These are phyloP conservation scores for Urochloa ruziziensis DNA, from an alignment of 176 grass and related monocot genomes.

Conservation along the genomic window DNA sequence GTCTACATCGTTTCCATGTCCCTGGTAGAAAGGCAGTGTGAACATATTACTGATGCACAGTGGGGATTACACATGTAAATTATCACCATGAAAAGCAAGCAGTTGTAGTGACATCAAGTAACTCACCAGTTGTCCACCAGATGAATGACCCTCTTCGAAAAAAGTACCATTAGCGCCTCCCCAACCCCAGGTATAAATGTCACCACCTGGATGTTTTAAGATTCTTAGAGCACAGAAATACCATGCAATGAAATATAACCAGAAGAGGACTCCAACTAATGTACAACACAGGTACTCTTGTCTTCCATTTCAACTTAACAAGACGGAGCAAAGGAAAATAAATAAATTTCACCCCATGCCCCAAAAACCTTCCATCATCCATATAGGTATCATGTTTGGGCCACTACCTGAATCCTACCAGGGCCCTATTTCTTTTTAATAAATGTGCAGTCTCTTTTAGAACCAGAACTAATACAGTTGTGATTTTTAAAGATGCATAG, in stretches of 20 bases:
- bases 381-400: background rate
- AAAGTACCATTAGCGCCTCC: constrained; percentile 89
- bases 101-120: constrained; percentile 14
- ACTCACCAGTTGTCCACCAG: constrained; percentile 87
- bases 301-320: background rate
- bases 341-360: background rate
- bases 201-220: constrained; percentile 58
- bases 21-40: constrained; percentile 41
- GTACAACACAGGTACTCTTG: background rate
- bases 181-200: constrained; percentile 94
- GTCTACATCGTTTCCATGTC: constrained; percentile 79
- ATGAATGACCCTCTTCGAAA: constrained; percentile 84
- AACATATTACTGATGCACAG: background rate
- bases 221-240: constrained; percentile 22
- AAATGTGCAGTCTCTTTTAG: background rate
- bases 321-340: background rate
- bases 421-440: background rate
- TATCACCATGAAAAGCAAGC: background rate
- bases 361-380: background rate
- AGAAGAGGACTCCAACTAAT: background rate
- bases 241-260: constrained; percentile 8
- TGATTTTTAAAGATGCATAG: background rate
- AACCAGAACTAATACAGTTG: background rate
- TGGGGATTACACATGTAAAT: background rate
- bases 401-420: background rate